Base-by-base conservation (phyloP, 306 rosid genomes). In the Glycine latifolia region DNA sequence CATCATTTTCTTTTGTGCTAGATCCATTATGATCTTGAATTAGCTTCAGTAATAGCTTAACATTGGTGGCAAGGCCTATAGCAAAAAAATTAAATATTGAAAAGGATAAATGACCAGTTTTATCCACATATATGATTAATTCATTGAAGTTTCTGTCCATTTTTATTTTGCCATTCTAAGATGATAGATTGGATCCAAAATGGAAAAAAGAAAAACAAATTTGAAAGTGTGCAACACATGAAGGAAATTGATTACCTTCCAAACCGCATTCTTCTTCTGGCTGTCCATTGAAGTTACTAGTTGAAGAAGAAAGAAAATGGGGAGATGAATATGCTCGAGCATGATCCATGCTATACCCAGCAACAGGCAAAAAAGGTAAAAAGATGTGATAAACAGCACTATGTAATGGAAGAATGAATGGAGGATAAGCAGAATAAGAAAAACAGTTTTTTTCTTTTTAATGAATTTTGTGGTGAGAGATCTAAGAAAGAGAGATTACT, bases 21-120 rank as follows among this genome's bases (percentile, higher is more conserved):
- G 84, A 89, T 78, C 86, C 97, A 68, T 91, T 91, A 16, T 91
- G 93, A 39, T 95, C 97, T 76, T 95, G 93, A 83, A 95, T 85
- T 6, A 93, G 73, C 78, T 93, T 95, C 75, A 95, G 61, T 49
- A 95, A 81, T 26, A 91, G 70, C 92, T 86, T 93, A 3, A 92
- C 91, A 82, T 89, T 89, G 2, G 91, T 77, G 41, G 94, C 83
- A 67, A 95, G 85, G 47, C 99, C 99, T 87, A 71, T 83, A 11
- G 4, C 33, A 63, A 44, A 65, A 39, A 41, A 26, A 49, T 16
- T 8, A 62, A 65, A 73, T 5, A 61, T 5, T 7, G 41, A 56
- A 75, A 43, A 63, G 65, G 26, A 26, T 26, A 2, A 1, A 44
- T 76, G 15, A 76, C n/a, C 20, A 48, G 15, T 61, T 44, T 20